phyloP scores from a whole-genome alignment of 2,329 filamentous ascomycete genomes.

The Ceratocystis diversiconidia region DNA sequence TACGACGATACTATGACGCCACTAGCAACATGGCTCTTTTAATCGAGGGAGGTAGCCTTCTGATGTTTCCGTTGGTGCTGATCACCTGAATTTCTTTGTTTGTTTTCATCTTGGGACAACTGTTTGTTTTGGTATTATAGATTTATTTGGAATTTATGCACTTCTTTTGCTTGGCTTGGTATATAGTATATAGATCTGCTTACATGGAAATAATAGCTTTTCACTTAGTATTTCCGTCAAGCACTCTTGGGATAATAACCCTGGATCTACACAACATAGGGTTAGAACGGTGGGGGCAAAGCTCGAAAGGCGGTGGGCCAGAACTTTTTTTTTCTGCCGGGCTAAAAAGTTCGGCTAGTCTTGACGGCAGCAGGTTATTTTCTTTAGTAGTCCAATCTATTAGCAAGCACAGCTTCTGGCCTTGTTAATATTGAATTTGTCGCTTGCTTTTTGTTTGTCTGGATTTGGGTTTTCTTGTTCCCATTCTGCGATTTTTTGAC shows the following conservation, averaged over 20 bases:
- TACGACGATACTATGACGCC: too few species aligned
- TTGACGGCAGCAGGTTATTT: background rate
- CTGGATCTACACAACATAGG: background rate
- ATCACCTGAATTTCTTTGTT: background rate
- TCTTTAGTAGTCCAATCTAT: too few species aligned
- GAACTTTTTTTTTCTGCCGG: conserved; percentile 18
- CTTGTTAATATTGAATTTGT: too few species aligned
- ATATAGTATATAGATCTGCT: background rate
- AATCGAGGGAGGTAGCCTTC: too few species aligned
- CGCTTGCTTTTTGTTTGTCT: too few species aligned
- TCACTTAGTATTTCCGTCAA: background rate
- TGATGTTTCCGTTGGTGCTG: too few species aligned
- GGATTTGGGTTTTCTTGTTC: too few species aligned
- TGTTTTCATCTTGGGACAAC: too few species aligned
- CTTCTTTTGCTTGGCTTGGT: background rate
- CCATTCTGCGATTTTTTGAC: too few species aligned
- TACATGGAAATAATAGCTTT: background rate
- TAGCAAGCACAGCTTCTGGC: too few species aligned
- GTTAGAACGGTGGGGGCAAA: conserved; percentile 5
- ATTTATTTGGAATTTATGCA: background rate
- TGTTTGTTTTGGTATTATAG: background rate
- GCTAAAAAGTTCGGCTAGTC: conserved; percentile 10
- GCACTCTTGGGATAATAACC: background rate
- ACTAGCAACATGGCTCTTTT: too few species aligned
- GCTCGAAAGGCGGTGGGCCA: conserved; percentile 11